Percentiles rank a stretch among this genome's conserved stretches.
These are phyloP conservation scores for Gynostemma pentaphyllum DNA, from an alignment of 306 rosid genomes.

Conservation along the genomic window DNA sequence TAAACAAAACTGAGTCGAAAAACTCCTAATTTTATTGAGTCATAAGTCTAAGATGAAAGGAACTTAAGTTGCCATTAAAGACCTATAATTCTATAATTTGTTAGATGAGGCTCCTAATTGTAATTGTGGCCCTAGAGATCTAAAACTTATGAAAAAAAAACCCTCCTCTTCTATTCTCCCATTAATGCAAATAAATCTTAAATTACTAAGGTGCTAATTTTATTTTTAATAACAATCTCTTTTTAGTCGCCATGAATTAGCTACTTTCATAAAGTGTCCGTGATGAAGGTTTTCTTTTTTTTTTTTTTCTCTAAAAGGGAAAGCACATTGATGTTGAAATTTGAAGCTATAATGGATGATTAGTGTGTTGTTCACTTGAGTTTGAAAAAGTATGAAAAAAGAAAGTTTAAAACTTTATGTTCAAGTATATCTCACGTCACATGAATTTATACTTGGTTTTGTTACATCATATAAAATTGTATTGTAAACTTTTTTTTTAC, in stretches of 20 bases:
- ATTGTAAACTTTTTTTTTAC: too few relatives aligned
- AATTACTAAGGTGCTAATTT: too few relatives aligned
- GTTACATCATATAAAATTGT: background rate
- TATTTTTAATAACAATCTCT: background rate
- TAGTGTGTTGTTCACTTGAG: background rate
- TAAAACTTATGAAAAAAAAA: too few relatives aligned
- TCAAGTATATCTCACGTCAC: background rate
- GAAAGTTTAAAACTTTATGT: constrained; percentile 2
- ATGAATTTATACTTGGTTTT: background rate
- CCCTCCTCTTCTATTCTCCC: too few relatives aligned
- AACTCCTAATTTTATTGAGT: too few relatives aligned
- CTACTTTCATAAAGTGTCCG: background rate
- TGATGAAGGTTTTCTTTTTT: background rate
- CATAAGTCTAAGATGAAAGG: background rate
- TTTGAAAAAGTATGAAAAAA: background rate
- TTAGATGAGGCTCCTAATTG: background rate
- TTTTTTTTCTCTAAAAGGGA: background rate
- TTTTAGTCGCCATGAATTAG: background rate
- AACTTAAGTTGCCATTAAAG: background rate
- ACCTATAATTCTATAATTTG: background rate
- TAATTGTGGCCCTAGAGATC: too few relatives aligned
- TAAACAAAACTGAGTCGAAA: background rate
- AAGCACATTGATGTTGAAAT: background rate
- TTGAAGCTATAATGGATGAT: constrained; percentile 6
- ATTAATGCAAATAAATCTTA: too few relatives aligned